Evolutionary conservation across 2,329 filamentous ascomycete genomes (phyloP), one percentile per base, ranked within the genome.

Genomic region (Fusarium sublunatum): DNA sequence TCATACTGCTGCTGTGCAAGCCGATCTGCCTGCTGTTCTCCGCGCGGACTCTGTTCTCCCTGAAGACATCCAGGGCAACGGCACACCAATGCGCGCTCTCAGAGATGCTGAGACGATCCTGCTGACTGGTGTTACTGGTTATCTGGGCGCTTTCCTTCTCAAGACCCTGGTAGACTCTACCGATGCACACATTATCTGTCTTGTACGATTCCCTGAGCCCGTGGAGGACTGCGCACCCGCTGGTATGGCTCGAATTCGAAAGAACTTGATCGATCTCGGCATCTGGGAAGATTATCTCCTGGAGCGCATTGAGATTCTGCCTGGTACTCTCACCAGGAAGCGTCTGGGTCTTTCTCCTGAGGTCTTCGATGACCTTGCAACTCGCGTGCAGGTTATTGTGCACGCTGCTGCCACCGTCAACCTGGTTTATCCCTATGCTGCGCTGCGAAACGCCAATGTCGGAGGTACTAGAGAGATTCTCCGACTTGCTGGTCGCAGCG

Each of bases 331-430:
- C 39, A 86, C 89, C 6, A 82, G 88, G 32, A 87, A 86, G 69
- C 83, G 86, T 1, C 83, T 94, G 13, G 91, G 91, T 48, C 82
- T 93, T 19, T 82, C 87, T 0, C 82, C 85, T 0, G 85, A 89
- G 11, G 81, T 79, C 0, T 93, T 92, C 66, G 82, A 88, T 24
- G 82, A 87, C 26, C 80, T 93, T 7, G 88, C 87, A 1, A 75
- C 79, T 10, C 84, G 87, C 7, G 82, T 91, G 1, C 82, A 93
- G 60, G 90, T 92, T 32, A 89, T 94, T 53, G 81, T 93, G 2
- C 91, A 94, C 72, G 88, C 90, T 32, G 91, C 87, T 25, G 91
- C 91, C 6, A 91, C 88, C 1, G 91, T 94, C 70, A 92, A 92
- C 72, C 79, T 94, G 44, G 90, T 94, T 0, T 93, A 94, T 65